phyloP scores from a whole-genome alignment of 805 yeast species.

The Wickerhamiella sergipiensis region DNA sequence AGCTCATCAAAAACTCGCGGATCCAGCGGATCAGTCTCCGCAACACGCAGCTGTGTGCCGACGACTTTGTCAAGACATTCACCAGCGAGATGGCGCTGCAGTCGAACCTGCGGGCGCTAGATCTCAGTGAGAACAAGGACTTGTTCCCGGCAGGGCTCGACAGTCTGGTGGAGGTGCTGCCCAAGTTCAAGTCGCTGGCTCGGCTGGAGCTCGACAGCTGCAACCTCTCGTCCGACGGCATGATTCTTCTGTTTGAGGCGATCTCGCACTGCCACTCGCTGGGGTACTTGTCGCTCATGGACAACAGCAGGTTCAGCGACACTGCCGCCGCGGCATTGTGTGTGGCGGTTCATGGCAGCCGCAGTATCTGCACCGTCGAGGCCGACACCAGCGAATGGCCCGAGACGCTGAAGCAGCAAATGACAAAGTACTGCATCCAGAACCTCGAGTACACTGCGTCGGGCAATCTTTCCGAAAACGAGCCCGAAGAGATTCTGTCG shows the following conservation, averaged over 20 bases:
- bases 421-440: slow-evolving; percentile 69
- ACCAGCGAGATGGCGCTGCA: slow-evolving; percentile 32
- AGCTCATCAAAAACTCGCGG: slow-evolving; percentile 25
- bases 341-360: slow-evolving; percentile 53
- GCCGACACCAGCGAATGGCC: slow-evolving; percentile 52
- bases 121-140: slow-evolving; percentile 54
- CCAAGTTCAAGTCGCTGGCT: slow-evolving; percentile 48
- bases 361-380: slow-evolving; percentile 53
- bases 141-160: slow-evolving; percentile 51
- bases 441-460: slow-evolving; percentile 41
- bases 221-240: slow-evolving; percentile 39
- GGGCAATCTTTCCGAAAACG: slow-evolving; percentile 3
- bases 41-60: slow-evolving; percentile 10
- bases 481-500: slow-evolving; percentile 9
- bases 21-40: slow-evolving; percentile 46
- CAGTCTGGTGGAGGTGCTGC: slow-evolving; percentile 48
- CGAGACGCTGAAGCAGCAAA: slow-evolving; percentile 47
- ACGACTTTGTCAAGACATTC: slow-evolving; percentile 18
- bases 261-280: slow-evolving; percentile 54
- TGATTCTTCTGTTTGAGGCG: slow-evolving; percentile 50
- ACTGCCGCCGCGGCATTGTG: slow-evolving; percentile 52
- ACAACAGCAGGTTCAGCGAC: slow-evolving; percentile 44
- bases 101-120: slow-evolving; percentile 55
- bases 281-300: slow-evolving; percentile 54
- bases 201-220: slow-evolving; percentile 64